These are phyloP conservation scores for Saussurea involucrata DNA, from an alignment of 129 eudicot species.

Conservation along the genomic window DNA sequence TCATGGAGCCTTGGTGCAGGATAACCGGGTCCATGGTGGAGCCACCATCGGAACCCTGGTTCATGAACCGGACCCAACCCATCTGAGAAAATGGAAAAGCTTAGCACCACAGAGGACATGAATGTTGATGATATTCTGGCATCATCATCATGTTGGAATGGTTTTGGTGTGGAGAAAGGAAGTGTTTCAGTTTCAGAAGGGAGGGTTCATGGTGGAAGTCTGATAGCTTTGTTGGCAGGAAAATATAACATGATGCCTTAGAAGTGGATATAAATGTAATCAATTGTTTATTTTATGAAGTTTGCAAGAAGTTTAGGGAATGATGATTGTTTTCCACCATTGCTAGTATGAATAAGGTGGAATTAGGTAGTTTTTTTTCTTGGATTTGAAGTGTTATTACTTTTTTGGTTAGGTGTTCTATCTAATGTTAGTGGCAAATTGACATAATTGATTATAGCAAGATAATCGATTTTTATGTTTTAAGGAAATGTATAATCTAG, in stretches of 20 bases:
- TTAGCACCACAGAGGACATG: neutral
- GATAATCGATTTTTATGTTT: too few relatives aligned
- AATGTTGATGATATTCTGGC: too few relatives aligned
- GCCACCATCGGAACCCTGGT: neutral
- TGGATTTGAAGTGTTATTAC: too few relatives aligned
- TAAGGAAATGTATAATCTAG: neutral
- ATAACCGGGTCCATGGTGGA: slow-evolving; percentile 20
- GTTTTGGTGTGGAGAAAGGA: too few relatives aligned
- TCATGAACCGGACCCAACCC: neutral
- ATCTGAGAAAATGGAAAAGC: neutral
- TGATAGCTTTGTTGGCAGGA: slow-evolving; percentile 49
- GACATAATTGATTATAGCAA: too few relatives aligned
- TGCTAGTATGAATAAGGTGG: neutral
- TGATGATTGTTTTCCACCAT: neutral
- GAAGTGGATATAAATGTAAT: slow-evolving; percentile 38
- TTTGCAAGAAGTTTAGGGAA: neutral
- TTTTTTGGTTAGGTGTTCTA: neutral
- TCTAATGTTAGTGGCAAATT: neutral
- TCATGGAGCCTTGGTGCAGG: slow-evolving; percentile 39
- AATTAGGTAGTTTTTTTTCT: neutral
- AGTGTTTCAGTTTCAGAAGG: slow-evolving; percentile 44
- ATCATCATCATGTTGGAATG: too few relatives aligned
- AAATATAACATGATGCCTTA: slow-evolving; percentile 31
- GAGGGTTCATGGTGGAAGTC: slow-evolving; percentile 83
- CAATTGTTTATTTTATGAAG: neutral